These are phyloP conservation scores for Rhodotorula sp. DNA, from an alignment of 1,284 basidiomycete genomes.

Conservation along the genomic window DNA sequence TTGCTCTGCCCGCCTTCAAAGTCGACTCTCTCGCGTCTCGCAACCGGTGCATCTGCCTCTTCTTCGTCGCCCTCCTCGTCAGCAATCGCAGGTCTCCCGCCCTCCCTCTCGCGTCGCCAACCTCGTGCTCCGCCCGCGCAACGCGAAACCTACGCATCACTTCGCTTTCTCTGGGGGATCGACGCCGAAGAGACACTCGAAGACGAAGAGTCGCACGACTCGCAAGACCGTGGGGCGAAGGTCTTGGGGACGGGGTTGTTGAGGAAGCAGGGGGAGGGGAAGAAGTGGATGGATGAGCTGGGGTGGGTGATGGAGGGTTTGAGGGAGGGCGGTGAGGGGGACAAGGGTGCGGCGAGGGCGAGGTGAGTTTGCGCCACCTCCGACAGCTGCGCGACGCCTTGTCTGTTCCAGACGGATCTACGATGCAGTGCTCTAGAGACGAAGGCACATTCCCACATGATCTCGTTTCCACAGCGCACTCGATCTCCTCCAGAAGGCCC, in stretches of 20 bases:
- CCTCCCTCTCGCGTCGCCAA: neutral
- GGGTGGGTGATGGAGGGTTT: slow-evolving; percentile 33
- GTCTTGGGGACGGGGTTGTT: slow-evolving; percentile 21
- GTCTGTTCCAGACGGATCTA: too few relatives aligned
- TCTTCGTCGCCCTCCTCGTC: neutral
- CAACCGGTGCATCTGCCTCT: neutral
- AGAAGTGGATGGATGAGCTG: slow-evolving; percentile 33
- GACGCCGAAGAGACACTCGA: slow-evolving; percentile 33
- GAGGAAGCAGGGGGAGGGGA: slow-evolving; percentile 31
- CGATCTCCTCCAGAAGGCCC: slow-evolving; percentile 28
- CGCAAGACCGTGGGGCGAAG: slow-evolving; percentile 12
- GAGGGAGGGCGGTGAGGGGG: slow-evolving; percentile 4
- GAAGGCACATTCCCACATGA: too few relatives aligned
- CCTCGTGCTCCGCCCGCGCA: neutral
- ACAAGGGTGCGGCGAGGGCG: slow-evolving; percentile 11
- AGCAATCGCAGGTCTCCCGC: neutral
- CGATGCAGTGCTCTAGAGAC: too few relatives aligned
- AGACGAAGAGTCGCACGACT: slow-evolving; percentile 22
- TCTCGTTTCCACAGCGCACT: slow-evolving; percentile 18
- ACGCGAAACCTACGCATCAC: slow-evolving; percentile 15
- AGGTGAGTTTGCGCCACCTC: slow-evolving; percentile 4
- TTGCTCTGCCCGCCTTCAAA: too few relatives aligned
- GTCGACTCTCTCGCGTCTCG: neutral
- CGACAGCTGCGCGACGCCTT: neutral
- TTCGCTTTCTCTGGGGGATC: slow-evolving; percentile 28